A percentile compares a stretch with the other conserved stretches of the same genome.
phyloP scores from a whole-genome alignment of 2,329 filamentous ascomycete species.

The Emydomyces testavorans region DNA sequence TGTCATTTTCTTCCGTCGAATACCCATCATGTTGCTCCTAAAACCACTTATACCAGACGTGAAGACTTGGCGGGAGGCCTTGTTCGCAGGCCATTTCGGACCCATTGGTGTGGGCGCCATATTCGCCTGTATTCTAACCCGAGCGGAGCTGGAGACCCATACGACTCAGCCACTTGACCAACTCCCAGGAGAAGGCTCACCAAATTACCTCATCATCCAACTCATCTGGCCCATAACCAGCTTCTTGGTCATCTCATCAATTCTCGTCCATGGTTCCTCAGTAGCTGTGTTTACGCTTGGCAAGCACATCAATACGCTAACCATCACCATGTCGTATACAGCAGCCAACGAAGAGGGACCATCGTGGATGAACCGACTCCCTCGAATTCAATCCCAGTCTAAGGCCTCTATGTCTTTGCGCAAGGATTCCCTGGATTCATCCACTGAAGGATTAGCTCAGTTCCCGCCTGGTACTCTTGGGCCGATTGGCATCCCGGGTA shows the following conservation, averaged over 20 bases:
- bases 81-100: constrained; percentile 95
- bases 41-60: constrained; percentile 93
- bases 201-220: constrained; percentile 61
- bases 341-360: constrained; percentile 77
- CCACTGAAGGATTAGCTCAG: constrained; percentile 45
- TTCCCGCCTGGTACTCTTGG: constrained; percentile 60
- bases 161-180: constrained; percentile 64
- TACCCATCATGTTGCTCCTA: constrained; percentile 82
- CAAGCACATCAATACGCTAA: constrained; percentile 94
- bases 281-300: constrained; percentile 95
- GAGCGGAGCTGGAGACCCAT: constrained; percentile 76
- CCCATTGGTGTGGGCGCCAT: constrained; percentile 95
- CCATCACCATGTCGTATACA: constrained; percentile 92
- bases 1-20: constrained; percentile 88
- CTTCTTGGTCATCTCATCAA: constrained; percentile 88
- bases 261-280: constrained; percentile 93
- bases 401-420: constrained; percentile 62
- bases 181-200: constrained; percentile 38
- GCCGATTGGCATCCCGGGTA: constrained; percentile 58
- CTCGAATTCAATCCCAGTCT: constrained; percentile 69
- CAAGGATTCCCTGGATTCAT: constrained; percentile 55
- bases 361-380: constrained; percentile 89
- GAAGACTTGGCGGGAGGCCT: constrained; percentile 93
- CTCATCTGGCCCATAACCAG: constrained; percentile 93
- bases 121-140: constrained; percentile 83